A percentile compares a stretch with the other conserved stretches of the same genome.
Evolutionary conservation across 2,329 filamentous ascomycete genomes (phyloP).

Genomic region (Penicillium brasilianum): DNA sequence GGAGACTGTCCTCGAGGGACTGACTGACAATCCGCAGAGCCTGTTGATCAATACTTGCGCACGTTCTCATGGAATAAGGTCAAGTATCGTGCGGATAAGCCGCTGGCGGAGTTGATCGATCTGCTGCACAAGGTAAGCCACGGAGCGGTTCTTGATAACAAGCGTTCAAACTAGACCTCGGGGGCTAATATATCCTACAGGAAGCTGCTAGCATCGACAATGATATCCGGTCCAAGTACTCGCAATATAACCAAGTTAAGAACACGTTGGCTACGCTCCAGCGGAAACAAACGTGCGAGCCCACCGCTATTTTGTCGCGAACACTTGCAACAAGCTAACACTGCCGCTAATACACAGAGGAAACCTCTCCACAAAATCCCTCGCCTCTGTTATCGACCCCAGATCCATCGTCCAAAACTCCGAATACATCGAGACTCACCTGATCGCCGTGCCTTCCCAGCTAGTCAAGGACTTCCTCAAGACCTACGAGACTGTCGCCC

Average conservation of each 20-base stretch:
- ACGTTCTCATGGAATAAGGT: conserved; percentile 97
- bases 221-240: conserved; percentile 92
- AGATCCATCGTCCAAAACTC: conserved; percentile 81
- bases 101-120: conserved; percentile 84
- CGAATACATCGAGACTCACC: conserved; percentile 95
- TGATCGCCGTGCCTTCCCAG: conserved; percentile 83
- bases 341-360: conserved; percentile 60
- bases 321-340: background rate
- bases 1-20: conserved; percentile 14
- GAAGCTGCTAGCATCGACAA: conserved; percentile 92
- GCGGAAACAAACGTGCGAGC: conserved; percentile 79
- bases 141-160: background rate
- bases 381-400: conserved; percentile 86
- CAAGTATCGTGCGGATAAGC: conserved; percentile 92
- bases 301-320: background rate
- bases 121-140: conserved; percentile 77
- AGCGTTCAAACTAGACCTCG: background rate
- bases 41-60: conserved; percentile 90
- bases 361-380: conserved; percentile 91
- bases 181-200: conserved; percentile 49
- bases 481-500: conserved; percentile 83
- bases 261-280: conserved; percentile 80
- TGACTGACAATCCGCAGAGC: conserved; percentile 63
- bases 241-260: conserved; percentile 91
- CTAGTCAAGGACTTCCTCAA: conserved; percentile 86